phyloP scores from a whole-genome alignment of 208 protist genomes.

The Porcisia hertigi region DNA sequence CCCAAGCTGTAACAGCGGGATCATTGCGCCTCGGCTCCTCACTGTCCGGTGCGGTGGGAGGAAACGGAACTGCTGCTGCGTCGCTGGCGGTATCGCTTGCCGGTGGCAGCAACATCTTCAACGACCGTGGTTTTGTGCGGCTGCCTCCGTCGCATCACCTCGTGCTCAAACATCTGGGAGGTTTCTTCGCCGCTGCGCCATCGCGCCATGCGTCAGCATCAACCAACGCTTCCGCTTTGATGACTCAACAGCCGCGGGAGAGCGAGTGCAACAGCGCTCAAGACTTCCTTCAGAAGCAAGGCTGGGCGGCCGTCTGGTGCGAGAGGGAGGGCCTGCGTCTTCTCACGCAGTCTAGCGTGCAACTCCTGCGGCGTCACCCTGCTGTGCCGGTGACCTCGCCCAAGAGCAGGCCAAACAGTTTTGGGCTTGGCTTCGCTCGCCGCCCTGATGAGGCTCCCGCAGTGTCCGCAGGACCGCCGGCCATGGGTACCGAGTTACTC shows the following conservation, averaged over 20 bases:
- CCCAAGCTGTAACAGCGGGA: background rate
- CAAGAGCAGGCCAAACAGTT: background rate
- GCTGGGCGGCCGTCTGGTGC: conserved; percentile 36
- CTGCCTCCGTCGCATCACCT: conserved; percentile 33
- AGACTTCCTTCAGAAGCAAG: conserved; percentile 16
- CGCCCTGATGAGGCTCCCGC: background rate
- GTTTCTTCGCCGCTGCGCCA: conserved; percentile 28
- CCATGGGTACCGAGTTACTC: conserved; percentile 24
- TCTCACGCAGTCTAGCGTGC: conserved; percentile 29
- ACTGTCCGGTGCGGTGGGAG: background rate
- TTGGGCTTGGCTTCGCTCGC: conserved; percentile 10
- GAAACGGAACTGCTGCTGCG: conserved; percentile 7
- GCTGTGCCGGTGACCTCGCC: background rate
- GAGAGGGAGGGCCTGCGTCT: conserved; percentile 51
- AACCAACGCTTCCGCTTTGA: background rate
- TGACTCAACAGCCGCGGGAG: background rate
- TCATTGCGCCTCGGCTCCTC: background rate
- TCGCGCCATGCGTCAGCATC: background rate
- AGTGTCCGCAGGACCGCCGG: background rate
- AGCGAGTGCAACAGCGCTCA: conserved; percentile 13
- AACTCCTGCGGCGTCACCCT: conserved; percentile 26
- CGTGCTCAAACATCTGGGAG: conserved; percentile 31
- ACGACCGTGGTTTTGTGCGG: conserved; percentile 29
- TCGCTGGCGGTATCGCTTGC: conserved; percentile 19
- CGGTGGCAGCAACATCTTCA: conserved; percentile 21